Percentiles rank a stretch among this genome's conserved stretches.
phyloP scores from a whole-genome alignment of 1,139 yeast species.

The Yamadazyma friedrichii region DNA sequence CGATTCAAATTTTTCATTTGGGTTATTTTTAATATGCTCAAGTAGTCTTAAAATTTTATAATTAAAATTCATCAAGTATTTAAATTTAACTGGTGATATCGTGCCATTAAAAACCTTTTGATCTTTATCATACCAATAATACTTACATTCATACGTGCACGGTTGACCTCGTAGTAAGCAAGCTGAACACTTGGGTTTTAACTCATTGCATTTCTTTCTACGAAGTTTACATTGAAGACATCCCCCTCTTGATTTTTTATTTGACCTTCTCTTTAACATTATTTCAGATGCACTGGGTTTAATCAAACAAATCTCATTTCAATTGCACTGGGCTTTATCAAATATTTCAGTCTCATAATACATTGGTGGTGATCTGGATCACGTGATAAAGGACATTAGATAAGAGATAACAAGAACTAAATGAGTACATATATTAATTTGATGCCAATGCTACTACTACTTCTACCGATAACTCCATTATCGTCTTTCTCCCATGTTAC shows the following conservation, averaged over 20 bases:
- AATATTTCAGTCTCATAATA: too few relatives aligned
- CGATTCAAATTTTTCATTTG: slow-evolving; percentile 1
- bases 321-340: neutral
- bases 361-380: too few relatives aligned
- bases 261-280: slow-evolving; percentile 3
- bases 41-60: slow-evolving; percentile 1
- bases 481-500: too few relatives aligned
- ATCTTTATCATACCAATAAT: slow-evolving; percentile 13
- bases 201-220: slow-evolving; percentile 71
- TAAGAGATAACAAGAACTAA: too few relatives aligned
- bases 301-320: too few relatives aligned
- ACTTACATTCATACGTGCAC: slow-evolving; percentile 30
- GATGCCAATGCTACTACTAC: too few relatives aligned
- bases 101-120: slow-evolving; percentile 5
- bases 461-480: too few relatives aligned
- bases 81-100: neutral
- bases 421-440: too few relatives aligned
- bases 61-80: neutral
- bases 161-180: slow-evolving; percentile 51
- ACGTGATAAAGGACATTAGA: too few relatives aligned
- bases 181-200: slow-evolving; percentile 57
- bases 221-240: slow-evolving; percentile 68
- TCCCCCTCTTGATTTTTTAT: slow-evolving; percentile 39
- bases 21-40: neutral
- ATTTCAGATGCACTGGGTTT: neutral